phyloP scores from a whole-genome alignment of 208 protist species.

The Leishmania tarentolae region DNA sequence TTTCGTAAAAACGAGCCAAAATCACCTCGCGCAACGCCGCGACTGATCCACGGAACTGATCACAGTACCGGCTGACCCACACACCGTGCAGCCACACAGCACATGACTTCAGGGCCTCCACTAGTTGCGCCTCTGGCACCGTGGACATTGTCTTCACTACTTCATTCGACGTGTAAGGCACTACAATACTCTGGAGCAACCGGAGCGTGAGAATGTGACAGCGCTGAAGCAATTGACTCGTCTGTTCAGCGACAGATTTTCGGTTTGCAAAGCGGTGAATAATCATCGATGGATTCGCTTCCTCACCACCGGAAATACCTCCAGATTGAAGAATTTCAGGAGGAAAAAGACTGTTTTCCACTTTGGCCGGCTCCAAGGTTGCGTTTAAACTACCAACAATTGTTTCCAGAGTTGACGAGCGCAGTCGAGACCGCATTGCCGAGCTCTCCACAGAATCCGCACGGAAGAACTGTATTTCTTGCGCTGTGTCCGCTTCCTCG shows the following conservation, averaged over 20 bases:
- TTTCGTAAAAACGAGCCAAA: constrained; percentile 68
- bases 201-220: constrained; percentile 71
- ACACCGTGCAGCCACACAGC: constrained; percentile 87
- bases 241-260: constrained; percentile 55
- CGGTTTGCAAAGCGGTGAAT: constrained; percentile 68
- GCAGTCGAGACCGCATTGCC: constrained; percentile 45
- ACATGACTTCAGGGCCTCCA: constrained; percentile 50
- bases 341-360: constrained; percentile 80
- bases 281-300: constrained; percentile 39
- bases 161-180: constrained; percentile 30
- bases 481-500: constrained; percentile 50
- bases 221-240: constrained; percentile 51
- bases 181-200: constrained; percentile 23
- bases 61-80: constrained; percentile 64
- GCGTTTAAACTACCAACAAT: not conserved
- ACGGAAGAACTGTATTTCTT: constrained; percentile 60
- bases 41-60: constrained; percentile 58
- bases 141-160: constrained; percentile 22
- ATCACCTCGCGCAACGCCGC: constrained; percentile 80
- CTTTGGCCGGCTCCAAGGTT: not conserved
- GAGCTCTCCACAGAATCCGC: constrained; percentile 58
- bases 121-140: constrained; percentile 34
- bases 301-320: constrained; percentile 74
- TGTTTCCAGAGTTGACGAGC: constrained; percentile 43
- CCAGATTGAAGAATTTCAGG: constrained; percentile 76